phyloP scores from a whole-genome alignment of 495 filamentous ascomycete species.

The Penicillium fimorum region DNA sequence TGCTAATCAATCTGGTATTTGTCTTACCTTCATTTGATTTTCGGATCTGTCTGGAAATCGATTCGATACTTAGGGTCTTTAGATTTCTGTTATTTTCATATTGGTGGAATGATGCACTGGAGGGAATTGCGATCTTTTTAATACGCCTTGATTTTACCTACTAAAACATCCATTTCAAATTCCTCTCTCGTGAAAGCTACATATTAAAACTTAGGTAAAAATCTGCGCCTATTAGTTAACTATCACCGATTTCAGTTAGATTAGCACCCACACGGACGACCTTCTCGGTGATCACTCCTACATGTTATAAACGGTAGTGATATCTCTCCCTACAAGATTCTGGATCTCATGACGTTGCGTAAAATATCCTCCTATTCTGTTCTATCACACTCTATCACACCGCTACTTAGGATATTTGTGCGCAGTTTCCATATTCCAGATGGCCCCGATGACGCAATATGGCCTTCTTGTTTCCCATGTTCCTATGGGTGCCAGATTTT shows the following conservation, averaged over 20 bases:
- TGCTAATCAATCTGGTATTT: neutral
- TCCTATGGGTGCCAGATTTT: neutral
- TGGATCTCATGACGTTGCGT: neutral
- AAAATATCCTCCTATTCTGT: neutral
- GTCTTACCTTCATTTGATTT: slow-evolving; percentile 1
- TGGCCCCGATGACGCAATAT: neutral
- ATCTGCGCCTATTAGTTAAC: no score
- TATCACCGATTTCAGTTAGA: neutral
- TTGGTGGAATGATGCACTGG: slow-evolving; percentile 1
- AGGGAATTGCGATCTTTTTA: slow-evolving; percentile 4
- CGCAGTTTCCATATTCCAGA: neutral
- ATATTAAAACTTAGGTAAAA: neutral
- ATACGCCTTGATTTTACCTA: neutral
- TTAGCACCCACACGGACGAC: neutral
- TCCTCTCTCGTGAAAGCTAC: neutral
- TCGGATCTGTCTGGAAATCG: neutral
- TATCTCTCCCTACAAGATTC: neutral
- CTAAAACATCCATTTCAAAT: neutral
- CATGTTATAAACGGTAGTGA: neutral
- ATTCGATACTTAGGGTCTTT: neutral
- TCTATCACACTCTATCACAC: neutral
- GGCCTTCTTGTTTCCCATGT: neutral
- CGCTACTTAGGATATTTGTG: neutral
- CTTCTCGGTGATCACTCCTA: neutral
- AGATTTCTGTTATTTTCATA: slow-evolving; percentile 2